These are phyloP conservation scores for Kodamaea anthophila DNA, from an alignment of 1,139 yeast species.

Conservation along the genomic window DNA sequence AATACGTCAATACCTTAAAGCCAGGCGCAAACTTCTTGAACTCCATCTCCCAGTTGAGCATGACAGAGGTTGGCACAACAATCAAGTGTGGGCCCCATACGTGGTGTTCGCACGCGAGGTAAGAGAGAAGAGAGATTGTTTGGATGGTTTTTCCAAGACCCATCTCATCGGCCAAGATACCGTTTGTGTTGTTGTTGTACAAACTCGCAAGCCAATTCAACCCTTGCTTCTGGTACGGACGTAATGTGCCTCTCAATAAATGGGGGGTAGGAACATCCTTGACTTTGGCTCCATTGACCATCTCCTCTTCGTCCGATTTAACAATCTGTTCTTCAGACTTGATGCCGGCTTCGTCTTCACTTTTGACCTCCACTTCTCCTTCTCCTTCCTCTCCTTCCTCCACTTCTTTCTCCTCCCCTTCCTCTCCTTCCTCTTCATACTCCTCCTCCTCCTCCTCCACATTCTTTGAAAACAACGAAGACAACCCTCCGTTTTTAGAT, in stretches of 20 bases:
- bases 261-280: slow-evolving; percentile 66
- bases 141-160: slow-evolving; percentile 97
- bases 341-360: slow-evolving; percentile 2
- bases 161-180: slow-evolving; percentile 98
- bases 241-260: slow-evolving; percentile 70
- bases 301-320: slow-evolving; percentile 14
- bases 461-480: slow-evolving; percentile 16
- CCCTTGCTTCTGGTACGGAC: slow-evolving; percentile 95
- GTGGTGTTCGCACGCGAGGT: slow-evolving; percentile 88
- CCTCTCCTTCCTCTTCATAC: slow-evolving; percentile 12
- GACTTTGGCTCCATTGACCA: slow-evolving; percentile 42
- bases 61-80: slow-evolving; percentile 97
- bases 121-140: slow-evolving; percentile 80
- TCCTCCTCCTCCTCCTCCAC: slow-evolving; percentile 10
- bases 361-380: slow-evolving; percentile 6
- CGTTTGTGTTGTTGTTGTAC: slow-evolving; percentile 88
- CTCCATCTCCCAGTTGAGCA: slow-evolving; percentile 99
- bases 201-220: slow-evolving; percentile 94
- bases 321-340: slow-evolving; percentile 2
- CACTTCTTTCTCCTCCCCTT: slow-evolving; percentile 9
- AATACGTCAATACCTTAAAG: slow-evolving; percentile 88
- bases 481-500: slow-evolving; percentile 8
- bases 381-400: slow-evolving; percentile 14
- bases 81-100: slow-evolving; percentile 98
- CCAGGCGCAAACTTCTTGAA: slow-evolving; percentile 98